phyloP scores from a whole-genome alignment of 2,329 filamentous ascomycete species.

The Uncinocarpus reesii region DNA sequence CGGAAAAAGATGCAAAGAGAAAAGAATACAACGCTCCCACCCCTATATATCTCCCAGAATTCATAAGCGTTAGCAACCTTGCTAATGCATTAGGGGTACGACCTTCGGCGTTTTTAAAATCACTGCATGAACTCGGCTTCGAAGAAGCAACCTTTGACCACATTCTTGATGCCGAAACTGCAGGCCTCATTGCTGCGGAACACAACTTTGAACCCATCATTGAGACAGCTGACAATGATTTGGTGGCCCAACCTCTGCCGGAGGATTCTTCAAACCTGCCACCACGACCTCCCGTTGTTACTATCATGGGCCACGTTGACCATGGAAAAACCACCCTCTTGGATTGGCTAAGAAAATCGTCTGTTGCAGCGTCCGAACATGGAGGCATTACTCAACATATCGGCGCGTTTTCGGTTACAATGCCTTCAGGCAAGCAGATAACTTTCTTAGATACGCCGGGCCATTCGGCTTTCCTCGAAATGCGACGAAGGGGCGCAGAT shows the following conservation, averaged over 20 bases:
- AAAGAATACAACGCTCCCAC: slow-evolving; percentile 38
- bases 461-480: slow-evolving; percentile 87
- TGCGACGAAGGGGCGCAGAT: slow-evolving; percentile 89
- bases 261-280: slow-evolving; percentile 61
- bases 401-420: slow-evolving; percentile 83
- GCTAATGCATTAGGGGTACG: slow-evolving; percentile 64
- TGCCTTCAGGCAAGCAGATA: slow-evolving; percentile 78
- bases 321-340: slow-evolving; percentile 96
- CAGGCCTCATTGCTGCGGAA: slow-evolving; percentile 79
- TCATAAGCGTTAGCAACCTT: slow-evolving; percentile 77
- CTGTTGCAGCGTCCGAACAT: slow-evolving; percentile 80
- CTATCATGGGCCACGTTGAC: slow-evolving; percentile 98
- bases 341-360: slow-evolving; percentile 86
- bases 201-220: slow-evolving; percentile 83
- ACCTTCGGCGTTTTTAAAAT: slow-evolving; percentile 58
- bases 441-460: slow-evolving; percentile 96
- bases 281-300: slow-evolving; percentile 78
- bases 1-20: slow-evolving; percentile 35
- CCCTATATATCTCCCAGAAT: slow-evolving; percentile 72
- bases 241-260: slow-evolving; percentile 57
- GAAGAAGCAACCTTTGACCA: slow-evolving; percentile 73
- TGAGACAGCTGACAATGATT: slow-evolving; percentile 56
- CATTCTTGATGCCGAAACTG: slow-evolving; percentile 81
- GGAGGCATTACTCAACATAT: slow-evolving; percentile 98
- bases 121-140: slow-evolving; percentile 78